phyloP scores from a whole-genome alignment of 2,329 filamentous ascomycete species.

The Aspergillus ustus region DNA sequence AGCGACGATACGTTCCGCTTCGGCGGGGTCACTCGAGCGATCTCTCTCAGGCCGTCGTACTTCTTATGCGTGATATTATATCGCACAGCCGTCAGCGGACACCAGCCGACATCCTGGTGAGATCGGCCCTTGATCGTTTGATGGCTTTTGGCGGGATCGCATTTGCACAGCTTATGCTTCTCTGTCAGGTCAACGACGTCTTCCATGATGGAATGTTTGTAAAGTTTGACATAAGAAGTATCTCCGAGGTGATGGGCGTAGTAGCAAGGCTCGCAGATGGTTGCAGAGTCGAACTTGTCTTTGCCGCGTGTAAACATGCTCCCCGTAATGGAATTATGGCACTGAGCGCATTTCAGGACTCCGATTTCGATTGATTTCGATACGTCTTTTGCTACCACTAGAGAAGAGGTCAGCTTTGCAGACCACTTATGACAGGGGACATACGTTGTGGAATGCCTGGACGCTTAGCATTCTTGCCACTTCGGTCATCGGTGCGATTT shows the following conservation, averaged over 20 bases:
- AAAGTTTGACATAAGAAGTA: slow-evolving; percentile 34
- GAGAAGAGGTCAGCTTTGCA: not conserved
- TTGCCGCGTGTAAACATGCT: slow-evolving; percentile 28
- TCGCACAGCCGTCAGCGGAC: not conserved
- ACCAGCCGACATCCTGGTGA: not conserved
- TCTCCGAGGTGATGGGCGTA: slow-evolving; percentile 33
- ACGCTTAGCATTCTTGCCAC: slow-evolving; percentile 23
- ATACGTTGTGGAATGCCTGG: slow-evolving; percentile 29
- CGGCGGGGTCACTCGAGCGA: not conserved
- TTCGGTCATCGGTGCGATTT: slow-evolving; percentile 29
- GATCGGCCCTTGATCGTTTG: not conserved
- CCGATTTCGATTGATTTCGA: not conserved
- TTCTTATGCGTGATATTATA: slow-evolving; percentile 13
- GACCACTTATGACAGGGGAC: not conserved
- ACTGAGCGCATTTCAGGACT: slow-evolving; percentile 23
- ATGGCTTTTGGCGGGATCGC: not conserved
- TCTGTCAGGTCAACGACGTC: slow-evolving; percentile 30
- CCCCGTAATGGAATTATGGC: slow-evolving; percentile 28
- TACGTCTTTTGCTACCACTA: not conserved
- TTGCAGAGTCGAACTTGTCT: slow-evolving; percentile 7
- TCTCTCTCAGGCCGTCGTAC: not conserved
- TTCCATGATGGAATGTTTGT: slow-evolving; percentile 40
- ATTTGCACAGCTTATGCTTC: slow-evolving; percentile 27
- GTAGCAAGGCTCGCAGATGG: slow-evolving; percentile 45
- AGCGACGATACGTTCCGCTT: not conserved